A percentile compares a stretch with the other conserved stretches of the same genome.
These are phyloP conservation scores for Camellia sinensis DNA, from an alignment of 148 eudicot genomes.

Conservation along the genomic window DNA sequence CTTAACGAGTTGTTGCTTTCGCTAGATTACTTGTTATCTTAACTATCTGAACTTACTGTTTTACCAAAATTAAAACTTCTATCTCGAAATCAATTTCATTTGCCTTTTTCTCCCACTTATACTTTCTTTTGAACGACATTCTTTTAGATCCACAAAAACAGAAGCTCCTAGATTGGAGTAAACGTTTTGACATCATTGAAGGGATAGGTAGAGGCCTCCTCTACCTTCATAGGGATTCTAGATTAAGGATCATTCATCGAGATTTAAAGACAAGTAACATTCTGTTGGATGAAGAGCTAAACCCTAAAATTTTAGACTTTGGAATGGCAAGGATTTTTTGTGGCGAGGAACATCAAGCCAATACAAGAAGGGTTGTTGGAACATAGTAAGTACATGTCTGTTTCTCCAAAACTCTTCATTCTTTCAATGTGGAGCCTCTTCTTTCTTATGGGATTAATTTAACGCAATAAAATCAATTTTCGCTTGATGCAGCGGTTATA, in stretches of 20 bases:
- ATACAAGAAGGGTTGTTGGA: constrained; percentile 53
- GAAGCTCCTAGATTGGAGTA: constrained; percentile 39
- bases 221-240: constrained; percentile 55
- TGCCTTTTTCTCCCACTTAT: too few species aligned
- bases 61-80: too few species aligned
- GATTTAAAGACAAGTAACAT: constrained; percentile 50
- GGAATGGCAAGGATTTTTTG: constrained; percentile 61
- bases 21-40: too few species aligned
- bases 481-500: constrained; percentile 30
- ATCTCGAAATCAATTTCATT: too few species aligned
- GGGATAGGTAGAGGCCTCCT: constrained; percentile 58
- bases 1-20: too few species aligned
- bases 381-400: constrained; percentile 44
- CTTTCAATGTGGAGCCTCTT: background rate
- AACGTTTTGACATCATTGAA: constrained; percentile 38
- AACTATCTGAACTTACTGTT: too few species aligned
- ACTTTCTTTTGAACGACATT: background rate
- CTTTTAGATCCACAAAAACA: constrained; percentile 24
- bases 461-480: background rate
- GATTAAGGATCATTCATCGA: constrained; percentile 45
- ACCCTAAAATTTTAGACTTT: constrained; percentile 51
- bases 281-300: constrained; percentile 40
- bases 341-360: constrained; percentile 48
- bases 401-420: background rate
- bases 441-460: background rate